Base-by-base conservation (phyloP, 805 yeast species). In the Barnettozyma populi region DNA sequence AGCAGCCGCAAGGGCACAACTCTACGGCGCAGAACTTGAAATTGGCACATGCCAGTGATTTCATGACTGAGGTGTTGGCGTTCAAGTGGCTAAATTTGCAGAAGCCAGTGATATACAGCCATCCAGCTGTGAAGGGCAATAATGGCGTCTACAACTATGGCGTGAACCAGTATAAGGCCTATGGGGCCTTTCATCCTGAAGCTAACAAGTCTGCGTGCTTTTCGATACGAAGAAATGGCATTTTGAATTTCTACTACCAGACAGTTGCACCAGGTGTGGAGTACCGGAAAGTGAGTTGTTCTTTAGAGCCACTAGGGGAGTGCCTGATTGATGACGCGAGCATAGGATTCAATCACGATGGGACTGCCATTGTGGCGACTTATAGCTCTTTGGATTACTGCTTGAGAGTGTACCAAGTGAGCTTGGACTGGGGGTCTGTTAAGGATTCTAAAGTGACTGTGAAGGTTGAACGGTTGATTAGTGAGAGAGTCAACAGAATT, bases 21-120 rank as follows among this genome's bases (percentile, higher is more conserved):
- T 5, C 24, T 2, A 9, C 10, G 14, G 16, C 45, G n/a, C 43
- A 47, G 24, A 32, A 40, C 21, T 25, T 39, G 9, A 38, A 36
- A 11, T 10, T 39, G 18, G 32, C 44, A 8, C 38, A 38, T 39
- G 57, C 63, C 55, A 48, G 57, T 72, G 7, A 70, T 14, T 39
- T 41, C 23, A 50, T 24, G 32, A 39, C 41, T 8, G 46, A 41
- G 24, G 55, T 35, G 27, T 46, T 78, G 13, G 79, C 82, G 0
- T 75, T 84, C 61, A 76, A 77, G 55, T 89, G 96, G 96, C 71
- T 89, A 24, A 79, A 78, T 39, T 68, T 78, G n/a, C 88, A 85
- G 43, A 87, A 88, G 54, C 79, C 83, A 1, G 76, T 79, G 39
- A 72, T 82, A 16, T 67, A 78, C 14, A 78, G 75, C 49, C 70